A percentile compares a stretch with the other conserved stretches of the same genome.
phyloP scores from a whole-genome alignment of 805 yeast genomes.

The Starmerella riodocensis region DNA sequence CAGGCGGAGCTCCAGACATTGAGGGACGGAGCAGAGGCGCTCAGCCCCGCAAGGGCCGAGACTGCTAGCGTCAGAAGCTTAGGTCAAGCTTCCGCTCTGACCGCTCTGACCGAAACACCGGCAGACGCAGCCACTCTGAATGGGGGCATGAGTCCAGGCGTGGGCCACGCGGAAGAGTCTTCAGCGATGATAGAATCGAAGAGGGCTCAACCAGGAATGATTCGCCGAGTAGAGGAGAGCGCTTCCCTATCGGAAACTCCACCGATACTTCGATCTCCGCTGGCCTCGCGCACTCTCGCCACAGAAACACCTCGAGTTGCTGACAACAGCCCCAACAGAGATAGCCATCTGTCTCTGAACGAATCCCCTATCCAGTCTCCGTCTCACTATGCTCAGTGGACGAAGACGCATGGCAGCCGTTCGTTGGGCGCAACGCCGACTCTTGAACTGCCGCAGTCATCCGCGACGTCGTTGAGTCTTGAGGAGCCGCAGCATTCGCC shows the following conservation, averaged over 20 bases:
- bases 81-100: too few species aligned
- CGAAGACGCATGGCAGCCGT: not conserved
- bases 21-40: too few species aligned
- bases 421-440: not conserved
- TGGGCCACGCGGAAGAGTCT: not conserved
- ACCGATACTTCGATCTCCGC: too few species aligned
- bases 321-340: too few species aligned
- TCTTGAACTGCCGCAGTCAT: not conserved
- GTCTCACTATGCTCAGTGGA: not conserved
- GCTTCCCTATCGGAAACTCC: not conserved
- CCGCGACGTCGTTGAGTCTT: not conserved
- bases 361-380: not conserved
- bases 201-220: constrained; percentile 1
- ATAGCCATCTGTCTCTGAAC: not conserved
- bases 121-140: too few species aligned
- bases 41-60: too few species aligned
- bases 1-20: too few species aligned
- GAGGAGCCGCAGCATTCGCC: constrained; percentile 8
- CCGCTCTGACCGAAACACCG: too few species aligned
- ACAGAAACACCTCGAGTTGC: too few species aligned
- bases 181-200: not conserved
- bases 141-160: not conserved
- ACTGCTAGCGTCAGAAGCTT: too few species aligned
- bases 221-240: not conserved
- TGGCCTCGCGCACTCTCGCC: too few species aligned